These are phyloP conservation scores for Russula virescens DNA, from an alignment of 768 basidiomycete genomes.

Conservation along the genomic window DNA sequence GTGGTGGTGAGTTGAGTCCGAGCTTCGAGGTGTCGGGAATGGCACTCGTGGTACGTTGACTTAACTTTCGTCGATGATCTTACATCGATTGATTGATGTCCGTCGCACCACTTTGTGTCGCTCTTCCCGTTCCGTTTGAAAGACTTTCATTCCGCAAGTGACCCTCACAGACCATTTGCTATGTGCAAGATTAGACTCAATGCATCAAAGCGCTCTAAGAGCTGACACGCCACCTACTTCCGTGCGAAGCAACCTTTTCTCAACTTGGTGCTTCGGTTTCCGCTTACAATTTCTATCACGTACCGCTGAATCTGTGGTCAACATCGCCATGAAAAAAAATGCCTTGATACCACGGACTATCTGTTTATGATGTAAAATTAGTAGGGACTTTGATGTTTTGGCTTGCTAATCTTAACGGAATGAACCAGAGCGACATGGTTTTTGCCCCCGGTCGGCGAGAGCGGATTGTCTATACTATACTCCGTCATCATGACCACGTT, in stretches of 20 bases:
- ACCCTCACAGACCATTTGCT: not conserved
- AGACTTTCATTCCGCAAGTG: not conserved
- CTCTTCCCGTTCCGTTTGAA: slow-evolving; percentile 4
- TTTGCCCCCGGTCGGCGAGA: too few relatives aligned
- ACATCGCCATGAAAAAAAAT: not conserved
- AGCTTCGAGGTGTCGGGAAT: slow-evolving; percentile 6
- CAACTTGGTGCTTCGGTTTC: not conserved
- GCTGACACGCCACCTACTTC: not conserved
- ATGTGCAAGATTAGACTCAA: slow-evolving; percentile 6
- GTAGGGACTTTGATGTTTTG: not conserved
- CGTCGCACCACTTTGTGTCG: slow-evolving; percentile 2
- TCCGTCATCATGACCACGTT: too few relatives aligned
- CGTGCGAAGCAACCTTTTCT: too few relatives aligned
- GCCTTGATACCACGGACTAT: not conserved
- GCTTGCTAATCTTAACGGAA: not conserved
- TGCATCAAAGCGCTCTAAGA: not conserved
- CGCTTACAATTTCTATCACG: not conserved
- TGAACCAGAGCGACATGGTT: too few relatives aligned
- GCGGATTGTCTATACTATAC: too few relatives aligned
- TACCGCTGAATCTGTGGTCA: not conserved
- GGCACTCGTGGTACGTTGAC: slow-evolving; percentile 12
- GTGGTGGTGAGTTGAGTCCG: not conserved
- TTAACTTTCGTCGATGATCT: not conserved
- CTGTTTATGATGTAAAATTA: not conserved
- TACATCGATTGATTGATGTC: not conserved